Evolutionary conservation across 2,329 filamentous ascomycete species (phyloP).

Genomic region (Aureobasidium sp.): DNA sequence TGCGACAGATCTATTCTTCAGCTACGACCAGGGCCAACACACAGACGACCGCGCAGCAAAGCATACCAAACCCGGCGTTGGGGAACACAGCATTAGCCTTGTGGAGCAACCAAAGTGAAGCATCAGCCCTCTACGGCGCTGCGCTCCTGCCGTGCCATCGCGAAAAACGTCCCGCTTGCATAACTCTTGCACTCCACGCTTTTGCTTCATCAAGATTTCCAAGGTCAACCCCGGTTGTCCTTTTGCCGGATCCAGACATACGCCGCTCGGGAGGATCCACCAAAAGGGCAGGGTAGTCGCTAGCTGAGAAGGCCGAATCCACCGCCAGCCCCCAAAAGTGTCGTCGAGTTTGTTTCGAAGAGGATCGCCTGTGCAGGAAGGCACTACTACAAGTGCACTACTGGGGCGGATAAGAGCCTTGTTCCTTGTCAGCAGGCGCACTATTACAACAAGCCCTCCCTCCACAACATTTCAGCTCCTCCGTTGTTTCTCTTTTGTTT

Average conservation of each 20-base stretch:
- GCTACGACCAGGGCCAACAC: not conserved
- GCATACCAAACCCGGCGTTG: not conserved
- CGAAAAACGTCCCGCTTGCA: slow-evolving; percentile 12
- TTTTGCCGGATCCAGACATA: slow-evolving; percentile 8
- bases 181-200: not conserved
- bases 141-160: slow-evolving; percentile 2
- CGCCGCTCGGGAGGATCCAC: not conserved
- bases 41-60: slow-evolving; percentile 11
- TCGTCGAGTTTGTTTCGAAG: not conserved
- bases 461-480: not conserved
- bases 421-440: slow-evolving; percentile 7
- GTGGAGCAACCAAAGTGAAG: not conserved
- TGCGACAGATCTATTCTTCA: not conserved
- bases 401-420: slow-evolving; percentile 7
- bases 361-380: not conserved
- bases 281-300: slow-evolving; percentile 2
- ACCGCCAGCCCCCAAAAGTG: not conserved
- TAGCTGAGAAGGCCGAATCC: not conserved
- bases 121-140: not conserved
- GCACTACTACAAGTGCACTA: not conserved
- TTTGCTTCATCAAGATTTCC: not conserved
- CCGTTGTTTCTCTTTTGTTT: not conserved
- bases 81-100: slow-evolving; percentile 8
- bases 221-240: not conserved
- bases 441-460: not conserved